phyloP scores from a whole-genome alignment of 441 rosid species.

The Breynia disticha region DNA sequence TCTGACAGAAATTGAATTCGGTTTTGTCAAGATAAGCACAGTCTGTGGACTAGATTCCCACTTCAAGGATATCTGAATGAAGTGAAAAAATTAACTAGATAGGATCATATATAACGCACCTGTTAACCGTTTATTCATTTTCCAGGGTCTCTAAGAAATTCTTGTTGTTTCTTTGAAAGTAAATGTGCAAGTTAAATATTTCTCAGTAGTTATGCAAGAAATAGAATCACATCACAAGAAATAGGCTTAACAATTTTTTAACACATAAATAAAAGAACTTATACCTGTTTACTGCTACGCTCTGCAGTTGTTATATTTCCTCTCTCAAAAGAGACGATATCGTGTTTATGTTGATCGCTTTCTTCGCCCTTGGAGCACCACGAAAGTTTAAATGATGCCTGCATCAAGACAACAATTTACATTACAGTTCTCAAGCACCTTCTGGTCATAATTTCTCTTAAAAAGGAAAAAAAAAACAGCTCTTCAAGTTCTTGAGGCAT shows the following conservation, averaged over 20 bases:
- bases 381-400: constrained; percentile 97
- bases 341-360: constrained; percentile 88
- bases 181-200: neutral
- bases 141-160: neutral
- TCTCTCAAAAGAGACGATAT: constrained; percentile 86
- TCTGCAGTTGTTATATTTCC: constrained; percentile 89
- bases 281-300: constrained; percentile 93
- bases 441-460: neutral
- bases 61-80: constrained; percentile 75
- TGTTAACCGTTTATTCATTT: too few relatives aligned
- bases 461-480: too few relatives aligned
- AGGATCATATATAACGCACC: neutral
- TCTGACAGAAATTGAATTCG: constrained; percentile 74
- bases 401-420: constrained; percentile 19
- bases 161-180: neutral
- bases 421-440: constrained; percentile 7
- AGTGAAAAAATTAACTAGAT: constrained; percentile 20
- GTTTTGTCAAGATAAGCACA: constrained; percentile 82
- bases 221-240: constrained; percentile 5
- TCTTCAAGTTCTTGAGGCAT: neutral
- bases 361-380: constrained; percentile 85
- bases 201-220: neutral
- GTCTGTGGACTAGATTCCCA: constrained; percentile 94
- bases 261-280: constrained; percentile 11
- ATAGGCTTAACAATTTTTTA: constrained; percentile 4